These are phyloP conservation scores for Epicoccum nigrum DNA, from an alignment of 2,329 filamentous ascomycete species.

Conservation along the genomic window DNA sequence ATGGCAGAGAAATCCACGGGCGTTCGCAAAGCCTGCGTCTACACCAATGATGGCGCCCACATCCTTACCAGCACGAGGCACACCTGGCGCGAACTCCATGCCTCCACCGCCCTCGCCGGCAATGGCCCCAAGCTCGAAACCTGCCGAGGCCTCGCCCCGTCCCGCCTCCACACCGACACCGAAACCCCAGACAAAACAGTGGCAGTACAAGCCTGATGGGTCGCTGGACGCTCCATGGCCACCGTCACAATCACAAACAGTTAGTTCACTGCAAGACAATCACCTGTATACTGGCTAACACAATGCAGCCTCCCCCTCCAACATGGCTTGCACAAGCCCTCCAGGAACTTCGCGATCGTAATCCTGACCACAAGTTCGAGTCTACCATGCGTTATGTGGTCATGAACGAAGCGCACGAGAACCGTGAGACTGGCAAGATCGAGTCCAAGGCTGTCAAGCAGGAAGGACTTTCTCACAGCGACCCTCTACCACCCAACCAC, in stretches of 20 bases:
- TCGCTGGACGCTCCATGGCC: slow-evolving; percentile 69
- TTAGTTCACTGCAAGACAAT: slow-evolving; percentile 54
- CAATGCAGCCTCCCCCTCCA: slow-evolving; percentile 76
- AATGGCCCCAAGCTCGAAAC: slow-evolving; percentile 44
- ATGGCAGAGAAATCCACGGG: slow-evolving; percentile 63
- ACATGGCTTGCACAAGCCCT: slow-evolving; percentile 81
- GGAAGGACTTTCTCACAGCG: slow-evolving; percentile 53
- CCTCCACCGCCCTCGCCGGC: slow-evolving; percentile 59
- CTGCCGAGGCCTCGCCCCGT: slow-evolving; percentile 39
- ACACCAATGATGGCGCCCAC: slow-evolving; percentile 55
- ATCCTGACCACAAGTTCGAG: slow-evolving; percentile 85
- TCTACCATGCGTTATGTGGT: slow-evolving; percentile 88
- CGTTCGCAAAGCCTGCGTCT: slow-evolving; percentile 49
- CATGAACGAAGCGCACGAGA: slow-evolving; percentile 63
- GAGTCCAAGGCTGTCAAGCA: slow-evolving; percentile 59
- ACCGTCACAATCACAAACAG: slow-evolving; percentile 63
- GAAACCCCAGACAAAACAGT: slow-evolving; percentile 38
- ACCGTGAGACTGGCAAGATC: slow-evolving; percentile 62
- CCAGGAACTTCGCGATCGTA: slow-evolving; percentile 69
- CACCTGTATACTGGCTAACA: slow-evolving; percentile 21
- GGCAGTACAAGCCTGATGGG: slow-evolving; percentile 55
- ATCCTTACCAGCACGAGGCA: slow-evolving; percentile 55
- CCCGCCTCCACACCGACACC: slow-evolving; percentile 48
- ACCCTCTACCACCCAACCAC: slow-evolving; percentile 65
- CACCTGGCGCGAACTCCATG: slow-evolving; percentile 62